Evolutionary conservation across 164 flowering plant species (phyloP).

Genomic region (Stephania yunnanensis): DNA sequence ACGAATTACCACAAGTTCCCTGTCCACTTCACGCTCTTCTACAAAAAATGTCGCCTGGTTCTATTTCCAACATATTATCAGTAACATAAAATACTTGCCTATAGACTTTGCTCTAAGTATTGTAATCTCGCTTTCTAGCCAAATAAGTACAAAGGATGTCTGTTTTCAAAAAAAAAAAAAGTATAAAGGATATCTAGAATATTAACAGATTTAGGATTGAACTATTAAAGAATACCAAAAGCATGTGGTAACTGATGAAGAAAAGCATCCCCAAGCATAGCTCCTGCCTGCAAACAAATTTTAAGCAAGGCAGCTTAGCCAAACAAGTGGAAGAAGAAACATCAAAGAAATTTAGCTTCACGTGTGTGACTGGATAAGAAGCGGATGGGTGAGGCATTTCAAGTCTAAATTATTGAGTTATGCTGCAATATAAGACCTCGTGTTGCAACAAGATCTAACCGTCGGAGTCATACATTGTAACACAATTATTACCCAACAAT

Average conservation of each 20-base stretch:
- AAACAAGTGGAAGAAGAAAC: background rate
- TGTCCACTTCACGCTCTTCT: background rate
- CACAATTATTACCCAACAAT: background rate
- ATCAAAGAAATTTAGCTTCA: background rate
- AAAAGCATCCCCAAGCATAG: slow-evolving; percentile 98
- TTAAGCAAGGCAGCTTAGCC: slow-evolving; percentile 4
- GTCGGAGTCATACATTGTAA: background rate
- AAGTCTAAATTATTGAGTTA: too few species aligned
- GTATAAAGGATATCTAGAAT: background rate
- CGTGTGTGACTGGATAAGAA: background rate
- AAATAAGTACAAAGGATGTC: background rate
- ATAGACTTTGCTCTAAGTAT: background rate
- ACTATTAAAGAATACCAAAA: slow-evolving; percentile 52
- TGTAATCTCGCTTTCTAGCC: background rate
- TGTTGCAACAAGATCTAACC: background rate
- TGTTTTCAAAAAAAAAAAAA: background rate
- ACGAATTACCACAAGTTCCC: background rate
- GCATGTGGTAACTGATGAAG: slow-evolving; percentile 99
- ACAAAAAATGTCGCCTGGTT: background rate
- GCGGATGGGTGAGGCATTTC: too few species aligned
- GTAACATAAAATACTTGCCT: background rate
- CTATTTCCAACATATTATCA: background rate
- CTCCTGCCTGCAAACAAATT: slow-evolving; percentile 75
- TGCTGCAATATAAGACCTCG: too few species aligned
- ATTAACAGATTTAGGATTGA: background rate